A percentile compares a stretch with the other conserved stretches of the same genome.
Conservation (phyloP, 2,329 filamentous ascomycete species). For the Neofusicoccum sp. region DNA sequence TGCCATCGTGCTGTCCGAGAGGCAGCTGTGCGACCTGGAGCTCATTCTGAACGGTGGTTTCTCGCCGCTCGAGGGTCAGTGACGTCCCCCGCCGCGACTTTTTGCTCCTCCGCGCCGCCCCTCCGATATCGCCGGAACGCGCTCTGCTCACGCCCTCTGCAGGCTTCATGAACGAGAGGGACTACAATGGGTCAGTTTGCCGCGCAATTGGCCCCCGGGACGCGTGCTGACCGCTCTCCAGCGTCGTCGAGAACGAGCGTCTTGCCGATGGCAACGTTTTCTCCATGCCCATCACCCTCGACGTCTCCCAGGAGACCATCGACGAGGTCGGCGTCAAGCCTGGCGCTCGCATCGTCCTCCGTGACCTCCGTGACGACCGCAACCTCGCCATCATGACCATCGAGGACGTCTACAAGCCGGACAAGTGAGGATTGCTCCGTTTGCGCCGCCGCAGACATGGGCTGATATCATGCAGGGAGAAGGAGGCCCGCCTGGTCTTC, state of each 20-base stretch:
- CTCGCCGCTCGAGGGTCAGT: slow-evolving; percentile 90
- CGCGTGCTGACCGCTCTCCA: slow-evolving; percentile 45
- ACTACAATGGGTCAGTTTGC: slow-evolving; percentile 81
- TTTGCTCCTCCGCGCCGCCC: slow-evolving; percentile 8
- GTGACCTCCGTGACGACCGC: slow-evolving; percentile 94
- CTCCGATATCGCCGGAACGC: slow-evolving; percentile 18
- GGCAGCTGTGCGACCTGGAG: slow-evolving; percentile 97
- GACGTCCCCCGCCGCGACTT: not conserved
- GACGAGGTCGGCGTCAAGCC: slow-evolving; percentile 74
- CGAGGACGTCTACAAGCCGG: slow-evolving; percentile 90
- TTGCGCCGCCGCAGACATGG: slow-evolving; percentile 23
- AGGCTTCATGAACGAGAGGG: slow-evolving; percentile 97
- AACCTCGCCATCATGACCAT: slow-evolving; percentile 95
- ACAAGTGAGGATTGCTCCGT: slow-evolving; percentile 69
- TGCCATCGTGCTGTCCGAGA: slow-evolving; percentile 82
- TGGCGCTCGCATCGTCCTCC: slow-evolving; percentile 81
- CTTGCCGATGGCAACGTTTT: slow-evolving; percentile 89
- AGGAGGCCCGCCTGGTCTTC: slow-evolving; percentile 93
- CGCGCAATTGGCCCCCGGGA: not conserved
- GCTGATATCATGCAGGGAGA: slow-evolving; percentile 59
- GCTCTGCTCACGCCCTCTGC: slow-evolving; percentile 25
- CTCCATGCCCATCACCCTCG: slow-evolving; percentile 95
- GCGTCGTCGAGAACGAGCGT: slow-evolving; percentile 86
- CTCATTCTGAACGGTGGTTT: slow-evolving; percentile 97
- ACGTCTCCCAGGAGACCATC: slow-evolving; percentile 75